These are phyloP conservation scores for Suhomyces bokatorum DNA, from an alignment of 1,139 yeast genomes.

Conservation along the genomic window DNA sequence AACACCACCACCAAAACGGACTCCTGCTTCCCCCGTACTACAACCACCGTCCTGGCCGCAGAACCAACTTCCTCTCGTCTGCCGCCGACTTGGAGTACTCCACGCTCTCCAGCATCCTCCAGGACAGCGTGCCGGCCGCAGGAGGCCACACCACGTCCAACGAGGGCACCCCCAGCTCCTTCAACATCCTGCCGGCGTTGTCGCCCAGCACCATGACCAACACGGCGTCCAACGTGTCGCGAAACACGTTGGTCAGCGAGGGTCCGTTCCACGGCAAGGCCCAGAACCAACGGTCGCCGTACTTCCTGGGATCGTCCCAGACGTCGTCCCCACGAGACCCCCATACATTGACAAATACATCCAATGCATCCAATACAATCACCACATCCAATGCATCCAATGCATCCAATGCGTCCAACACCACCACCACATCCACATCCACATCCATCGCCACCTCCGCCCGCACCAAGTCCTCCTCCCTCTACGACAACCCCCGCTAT, in stretches of 20 bases:
- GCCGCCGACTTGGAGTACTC: slow-evolving; percentile 83
- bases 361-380: neutral
- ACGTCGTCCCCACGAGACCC: slow-evolving; percentile 10
- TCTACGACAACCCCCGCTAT: slow-evolving; percentile 13
- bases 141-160: slow-evolving; percentile 34
- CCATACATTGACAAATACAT: neutral
- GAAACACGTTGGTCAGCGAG: slow-evolving; percentile 1
- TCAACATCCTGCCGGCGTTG: slow-evolving; percentile 37
- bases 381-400: neutral
- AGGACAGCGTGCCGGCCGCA: slow-evolving; percentile 44
- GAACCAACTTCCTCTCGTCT: slow-evolving; percentile 59
- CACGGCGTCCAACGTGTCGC: slow-evolving; percentile 5
- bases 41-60: slow-evolving; percentile 11
- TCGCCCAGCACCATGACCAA: slow-evolving; percentile 32
- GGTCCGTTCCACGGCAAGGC: slow-evolving; percentile 6
- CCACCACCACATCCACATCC: neutral
- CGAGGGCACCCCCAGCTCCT: slow-evolving; percentile 45
- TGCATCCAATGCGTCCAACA: neutral
- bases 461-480: neutral
- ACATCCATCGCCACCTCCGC: no score
- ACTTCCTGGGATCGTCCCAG: slow-evolving; percentile 11
- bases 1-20: neutral
- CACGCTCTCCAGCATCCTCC: slow-evolving; percentile 70
- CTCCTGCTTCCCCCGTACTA: slow-evolving; percentile 1
- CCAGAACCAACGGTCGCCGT: slow-evolving; percentile 7